Base-by-base conservation (phyloP, 176 grass and related monocot genomes). In the Saccharum spontaneum region DNA sequence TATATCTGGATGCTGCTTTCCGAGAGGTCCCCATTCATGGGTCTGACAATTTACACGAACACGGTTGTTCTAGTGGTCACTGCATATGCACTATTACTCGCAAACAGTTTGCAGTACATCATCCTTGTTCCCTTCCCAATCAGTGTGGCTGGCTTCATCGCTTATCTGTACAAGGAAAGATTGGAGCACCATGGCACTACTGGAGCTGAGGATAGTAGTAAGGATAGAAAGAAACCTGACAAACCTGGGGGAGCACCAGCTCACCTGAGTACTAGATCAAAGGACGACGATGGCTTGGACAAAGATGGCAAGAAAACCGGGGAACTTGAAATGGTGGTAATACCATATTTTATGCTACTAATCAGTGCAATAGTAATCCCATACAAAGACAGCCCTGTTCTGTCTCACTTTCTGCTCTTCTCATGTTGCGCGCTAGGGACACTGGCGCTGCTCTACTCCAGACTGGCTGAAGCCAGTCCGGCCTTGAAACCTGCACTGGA, bases 381-480 rank as follows among this genome's bases (percentile, higher is more conserved):
- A 20, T 52, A 52, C 49, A 6, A 52, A 18, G 1, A n/a, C 23
- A 44, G 69, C 22, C 69, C 39, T 7, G 38, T 41, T 43, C 9
- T 44, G 38, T 71, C 69, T 44, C 69, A 71, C 4, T 71, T 71
- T 39, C 18, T 71, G 69, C 69, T 71, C 22, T 71, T 71, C 13
- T 71, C 22, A 5, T 71, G 69, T 23, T 43, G 39, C 69, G 38
- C 39, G 1, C 39, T 71, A 14, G 38, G 69, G 10, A 71, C 22
- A 44, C 39, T 71, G 4, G 39, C 38, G 6, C 39, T 71, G 20
- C 4, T 71, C 20, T 71, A 24, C 3, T 43, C 10, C 20, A 71
- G 39, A 44, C 12, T 71, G 20, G 39, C 38, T 71, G 22, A 67
- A 54, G 50, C 50, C 0, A 54, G 50, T 20, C 50, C 50, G 50